Percentiles rank a stretch among this genome's conserved stretches.
These are phyloP conservation scores for Ploettnerulaceae sp. DNA, from an alignment of 2,329 filamentous ascomycete genomes.

Conservation along the genomic window DNA sequence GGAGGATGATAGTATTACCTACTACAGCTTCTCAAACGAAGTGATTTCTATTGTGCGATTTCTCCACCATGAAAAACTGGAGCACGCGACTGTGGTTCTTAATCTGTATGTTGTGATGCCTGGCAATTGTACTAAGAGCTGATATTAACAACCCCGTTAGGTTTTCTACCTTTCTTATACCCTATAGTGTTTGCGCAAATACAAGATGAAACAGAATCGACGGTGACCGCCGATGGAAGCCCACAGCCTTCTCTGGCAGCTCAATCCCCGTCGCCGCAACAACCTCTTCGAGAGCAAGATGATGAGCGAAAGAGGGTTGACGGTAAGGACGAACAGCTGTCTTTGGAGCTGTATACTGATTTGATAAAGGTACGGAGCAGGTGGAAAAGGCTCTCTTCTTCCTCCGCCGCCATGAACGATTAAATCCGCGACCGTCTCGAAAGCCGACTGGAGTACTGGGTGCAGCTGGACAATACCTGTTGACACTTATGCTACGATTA, in stretches of 20 bases:
- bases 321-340: constrained; percentile 19
- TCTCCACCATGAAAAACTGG: constrained; percentile 31
- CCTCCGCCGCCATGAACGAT: constrained; percentile 32
- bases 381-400: constrained; percentile 36
- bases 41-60: constrained; percentile 23
- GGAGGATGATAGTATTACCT: constrained; percentile 24
- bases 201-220: constrained; percentile 21
- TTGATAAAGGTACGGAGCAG: constrained; percentile 29
- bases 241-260: constrained; percentile 27
- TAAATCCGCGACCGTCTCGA: constrained; percentile 30
- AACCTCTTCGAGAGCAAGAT: constrained; percentile 25
- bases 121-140: constrained; percentile 1
- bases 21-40: constrained; percentile 25
- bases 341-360: constrained; percentile 17
- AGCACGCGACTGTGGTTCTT: constrained; percentile 32
- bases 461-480: constrained; percentile 54
- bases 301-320: constrained; percentile 22
- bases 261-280: constrained; percentile 25
- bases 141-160: constrained; percentile 16
- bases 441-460: constrained; percentile 55
- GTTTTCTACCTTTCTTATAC: constrained; percentile 27
- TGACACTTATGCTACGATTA: constrained; percentile 56
- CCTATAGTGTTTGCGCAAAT: constrained; percentile 22
- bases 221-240: constrained; percentile 22
- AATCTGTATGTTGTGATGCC: constrained; percentile 27